Base-by-base conservation (phyloP, 352 stramenopile species). In the Globisporangium carolinianum region DNA sequence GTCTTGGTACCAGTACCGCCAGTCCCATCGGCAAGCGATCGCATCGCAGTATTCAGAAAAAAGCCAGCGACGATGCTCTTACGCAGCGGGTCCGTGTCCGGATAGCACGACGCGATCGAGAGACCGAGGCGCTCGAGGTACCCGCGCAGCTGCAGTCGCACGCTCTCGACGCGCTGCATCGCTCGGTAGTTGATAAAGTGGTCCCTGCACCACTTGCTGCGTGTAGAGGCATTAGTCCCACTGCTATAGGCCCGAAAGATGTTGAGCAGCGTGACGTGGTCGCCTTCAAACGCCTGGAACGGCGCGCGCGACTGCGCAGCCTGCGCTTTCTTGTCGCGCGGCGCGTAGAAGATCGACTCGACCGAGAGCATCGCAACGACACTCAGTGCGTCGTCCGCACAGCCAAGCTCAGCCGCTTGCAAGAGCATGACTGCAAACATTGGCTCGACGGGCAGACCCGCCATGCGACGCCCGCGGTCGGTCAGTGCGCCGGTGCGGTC, bases 401-500 rank as follows among this genome's bases (percentile, higher is more conserved):
- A 97, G 6, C 68, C 72, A 15, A 95, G 61, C 38, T 92, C 83
- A 4, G 79, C 76, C 1, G 87, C 64, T 59, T 93, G 85, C 32
- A 97, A 60, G 43, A 97, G 63, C 81, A 94, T 95, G 14, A 95
- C 89, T 9, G 83, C 83, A 53, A 87, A 93, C 82, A 95, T 93
- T 4, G 89, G 89, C 57, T 95, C 86, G 2, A 97, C 83, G 0
- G 89, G 89, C 6, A 97, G 66, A 18, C 83, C 77, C 2, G 87
- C 87, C 82, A 97, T 94, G 32, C 91, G 79, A 5, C 83, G 75
- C 15, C 85, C 85, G n/a, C 75, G 65, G 15, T 75, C 81, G 0
- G 83, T 93, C 48, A 95, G 67, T 43, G 78, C 68, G 5, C 83
- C 85, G 14, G 75, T 75, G 35, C 63, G 55, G 47, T 91, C 75